These are phyloP conservation scores for Saccharomycopsis amapae DNA, from an alignment of 805 yeast genomes.

Conservation along the genomic window DNA sequence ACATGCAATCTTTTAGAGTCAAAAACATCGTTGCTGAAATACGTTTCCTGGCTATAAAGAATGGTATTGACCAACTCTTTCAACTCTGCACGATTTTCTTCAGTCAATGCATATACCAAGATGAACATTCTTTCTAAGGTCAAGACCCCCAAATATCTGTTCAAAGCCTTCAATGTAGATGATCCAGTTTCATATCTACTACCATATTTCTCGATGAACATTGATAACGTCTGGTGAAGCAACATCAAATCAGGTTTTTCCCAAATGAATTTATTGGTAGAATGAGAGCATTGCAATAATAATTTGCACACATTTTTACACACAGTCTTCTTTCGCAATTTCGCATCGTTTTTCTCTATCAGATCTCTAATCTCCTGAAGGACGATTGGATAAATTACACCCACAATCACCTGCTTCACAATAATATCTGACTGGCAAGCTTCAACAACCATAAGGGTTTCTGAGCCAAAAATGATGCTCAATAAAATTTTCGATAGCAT, in stretches of 20 bases:
- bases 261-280: conserved; percentile 16
- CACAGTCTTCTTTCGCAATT: conserved; percentile 23
- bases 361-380: conserved; percentile 5
- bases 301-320: conserved; percentile 23
- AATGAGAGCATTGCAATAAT: conserved; percentile 21
- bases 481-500: conserved; percentile 10
- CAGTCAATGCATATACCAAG: conserved; percentile 23
- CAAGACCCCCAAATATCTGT: conserved; percentile 28
- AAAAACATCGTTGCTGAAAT: conserved; percentile 28
- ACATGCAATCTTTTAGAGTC: conserved; percentile 30
- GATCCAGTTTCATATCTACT: conserved; percentile 10
- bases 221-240: conserved; percentile 28
- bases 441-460: conserved; percentile 16
- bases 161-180: conserved; percentile 23
- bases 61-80: conserved; percentile 28
- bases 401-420: conserved; percentile 13
- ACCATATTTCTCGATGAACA: conserved; percentile 29
- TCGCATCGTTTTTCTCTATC: conserved; percentile 27
- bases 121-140: conserved; percentile 28
- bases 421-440: conserved; percentile 11
- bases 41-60: conserved; percentile 29
- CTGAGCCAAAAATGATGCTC: conserved; percentile 6
- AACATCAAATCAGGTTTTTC: conserved; percentile 13
- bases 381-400: conserved; percentile 17
- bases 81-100: conserved; percentile 24